These are phyloP conservation scores for Pichia cephalocereana DNA, from an alignment of 805 yeast species.

Conservation along the genomic window DNA sequence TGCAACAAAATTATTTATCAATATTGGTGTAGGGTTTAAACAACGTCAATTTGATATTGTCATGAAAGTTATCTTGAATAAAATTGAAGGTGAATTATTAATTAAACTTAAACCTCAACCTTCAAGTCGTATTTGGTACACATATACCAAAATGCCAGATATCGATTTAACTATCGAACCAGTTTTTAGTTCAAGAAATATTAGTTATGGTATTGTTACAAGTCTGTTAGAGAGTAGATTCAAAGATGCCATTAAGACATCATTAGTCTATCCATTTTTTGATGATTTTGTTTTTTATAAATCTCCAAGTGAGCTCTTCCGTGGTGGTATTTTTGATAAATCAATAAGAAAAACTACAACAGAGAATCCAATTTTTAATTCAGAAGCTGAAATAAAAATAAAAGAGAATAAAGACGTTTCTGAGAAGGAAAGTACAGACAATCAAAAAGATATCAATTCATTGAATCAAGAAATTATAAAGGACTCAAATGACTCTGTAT, in stretches of 20 bases:
- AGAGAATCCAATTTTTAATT: neutral
- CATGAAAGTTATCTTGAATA: conserved; percentile 57
- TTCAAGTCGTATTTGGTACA: conserved; percentile 83
- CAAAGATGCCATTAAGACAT: conserved; percentile 67
- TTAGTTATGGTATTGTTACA: conserved; percentile 71
- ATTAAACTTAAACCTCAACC: conserved; percentile 82
- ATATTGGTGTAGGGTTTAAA: conserved; percentile 65
- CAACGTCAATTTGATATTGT: conserved; percentile 67
- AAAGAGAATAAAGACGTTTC: neutral
- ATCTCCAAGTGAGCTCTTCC: conserved; percentile 58
- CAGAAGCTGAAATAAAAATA: neutral
- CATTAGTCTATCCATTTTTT: conserved; percentile 79
- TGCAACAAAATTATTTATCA: conserved; percentile 70
- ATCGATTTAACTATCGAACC: conserved; percentile 78
- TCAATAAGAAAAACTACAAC: conserved; percentile 14
- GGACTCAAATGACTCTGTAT: conserved; percentile 3
- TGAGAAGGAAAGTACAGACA: neutral
- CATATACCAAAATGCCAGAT: conserved; percentile 71
- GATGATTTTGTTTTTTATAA: conserved; percentile 74
- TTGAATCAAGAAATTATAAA: neutral
- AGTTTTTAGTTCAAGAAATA: conserved; percentile 74
- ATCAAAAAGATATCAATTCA: no score
- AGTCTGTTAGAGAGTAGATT: conserved; percentile 70
- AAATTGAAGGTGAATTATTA: conserved; percentile 64
- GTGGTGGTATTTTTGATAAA: conserved; percentile 92